A percentile compares a stretch with the other conserved stretches of the same genome.
Conservation (phyloP, 179 eudicot species). For the Silene coronaria region DNA sequence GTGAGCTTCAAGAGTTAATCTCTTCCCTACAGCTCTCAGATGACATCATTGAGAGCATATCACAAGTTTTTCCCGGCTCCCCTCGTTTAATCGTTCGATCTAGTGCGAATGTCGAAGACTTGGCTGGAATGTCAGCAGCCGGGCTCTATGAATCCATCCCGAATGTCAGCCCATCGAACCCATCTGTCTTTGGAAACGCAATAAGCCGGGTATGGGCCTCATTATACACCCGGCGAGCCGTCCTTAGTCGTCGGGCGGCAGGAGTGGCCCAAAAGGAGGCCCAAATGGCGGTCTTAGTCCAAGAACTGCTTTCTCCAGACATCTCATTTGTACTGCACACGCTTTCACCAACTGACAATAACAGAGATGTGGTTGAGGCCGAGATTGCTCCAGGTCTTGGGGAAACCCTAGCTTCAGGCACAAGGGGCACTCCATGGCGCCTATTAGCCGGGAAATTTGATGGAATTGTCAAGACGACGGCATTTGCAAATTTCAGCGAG, state of each 20-base stretch:
- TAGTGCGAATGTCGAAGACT: constrained; percentile 93
- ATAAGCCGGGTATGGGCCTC: constrained; percentile 87
- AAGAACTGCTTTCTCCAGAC: constrained; percentile 86
- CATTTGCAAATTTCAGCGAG: constrained; percentile 91
- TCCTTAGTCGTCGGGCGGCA: constrained; percentile 76
- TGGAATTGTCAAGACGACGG: constrained; percentile 53
- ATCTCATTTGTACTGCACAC: constrained; percentile 92
- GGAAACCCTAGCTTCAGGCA: constrained; percentile 88
- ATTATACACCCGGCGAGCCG: constrained; percentile 81
- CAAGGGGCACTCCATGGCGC: constrained; percentile 95
- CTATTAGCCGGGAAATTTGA: constrained; percentile 64
- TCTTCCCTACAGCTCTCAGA: constrained; percentile 47
- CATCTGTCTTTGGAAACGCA: constrained; percentile 49
- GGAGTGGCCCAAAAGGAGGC: constrained; percentile 78
- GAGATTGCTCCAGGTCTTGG: constrained; percentile 94
- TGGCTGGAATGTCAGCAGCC: constrained; percentile 99
- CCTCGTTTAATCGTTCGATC: constrained; percentile 77
- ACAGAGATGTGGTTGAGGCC: constrained; percentile 56
- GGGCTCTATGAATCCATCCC: constrained; percentile 96
- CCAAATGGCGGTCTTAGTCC: constrained; percentile 76
- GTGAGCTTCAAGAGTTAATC: constrained; percentile 60
- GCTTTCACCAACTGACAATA: constrained; percentile 66
- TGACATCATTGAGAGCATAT: constrained; percentile 42
- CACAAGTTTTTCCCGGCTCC: constrained; percentile 38
- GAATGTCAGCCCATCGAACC: constrained; percentile 77